Base-by-base conservation (phyloP, 2,329 filamentous ascomycete genomes). In the Plenodomus tracheiphilus region DNA sequence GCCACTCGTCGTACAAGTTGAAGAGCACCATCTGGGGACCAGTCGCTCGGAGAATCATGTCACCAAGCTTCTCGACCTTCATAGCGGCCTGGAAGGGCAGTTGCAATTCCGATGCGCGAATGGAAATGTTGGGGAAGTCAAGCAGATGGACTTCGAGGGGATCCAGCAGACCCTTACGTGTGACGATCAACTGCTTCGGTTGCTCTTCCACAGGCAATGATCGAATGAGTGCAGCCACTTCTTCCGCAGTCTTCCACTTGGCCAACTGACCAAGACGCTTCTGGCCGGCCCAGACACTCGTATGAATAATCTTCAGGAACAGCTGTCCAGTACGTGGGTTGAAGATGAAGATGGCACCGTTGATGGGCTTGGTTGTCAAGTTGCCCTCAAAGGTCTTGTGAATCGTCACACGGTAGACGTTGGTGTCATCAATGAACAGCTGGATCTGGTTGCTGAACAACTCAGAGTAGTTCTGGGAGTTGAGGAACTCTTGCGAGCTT, bases 21-120 rank as follows among this genome's bases (percentile, higher is more conserved):
- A 97, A 99, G 8, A 99, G 82, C 44, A 99, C 94, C 94, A 99
- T 99, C 76, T 99, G 94, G n/a, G 94, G 94, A 71, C 97, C 94
- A 0, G 94, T 99, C 2, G 94, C 95, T 61, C 92, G 88, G 39
- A 99, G 79, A 65, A 99, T 99, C 93, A 99, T 97, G 76, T 99
- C 95, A 59, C 93, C 95, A 39, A 99, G 83, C 75, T 99, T 99
- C 77, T 99, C 94, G 2, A 99, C 92, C 81, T 99, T 99, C 93
- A 99, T 99, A 0, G 95, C 95, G 46, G 94, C 94, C 75, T 99
- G 95, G 88, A 99, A 99, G 1, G 94, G 94, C 57, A 99, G 80
- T 73, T 99, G 94, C 61, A 99, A 77, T 74, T 99, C 94, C 0
- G 94, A 99, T 10, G 94, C 94, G 61, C 94, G 89, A 63, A 99